phyloP scores from a whole-genome alignment of 1,284 basidiomycete species.

The Butyriboletus appendiculatus region DNA sequence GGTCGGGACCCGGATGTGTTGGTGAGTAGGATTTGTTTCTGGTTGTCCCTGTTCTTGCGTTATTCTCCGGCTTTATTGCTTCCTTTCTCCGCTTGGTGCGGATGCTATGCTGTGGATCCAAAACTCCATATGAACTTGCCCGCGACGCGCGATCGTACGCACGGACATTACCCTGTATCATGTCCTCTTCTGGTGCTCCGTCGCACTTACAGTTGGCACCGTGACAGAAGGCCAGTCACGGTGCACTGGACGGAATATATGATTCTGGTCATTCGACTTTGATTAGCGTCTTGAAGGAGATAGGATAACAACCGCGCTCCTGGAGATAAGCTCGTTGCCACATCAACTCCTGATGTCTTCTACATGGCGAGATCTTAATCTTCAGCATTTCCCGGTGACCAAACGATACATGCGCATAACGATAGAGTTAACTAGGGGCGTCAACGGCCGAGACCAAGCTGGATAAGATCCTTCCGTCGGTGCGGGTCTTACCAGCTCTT shows the following conservation, averaged over 20 bases:
- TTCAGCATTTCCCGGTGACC: not conserved
- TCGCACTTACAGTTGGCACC: not conserved
- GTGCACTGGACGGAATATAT: not conserved
- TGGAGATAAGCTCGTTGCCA: not conserved
- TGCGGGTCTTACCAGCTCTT: constrained; percentile 3
- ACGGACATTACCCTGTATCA: not conserved
- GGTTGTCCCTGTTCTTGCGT: not conserved
- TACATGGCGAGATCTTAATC: not conserved
- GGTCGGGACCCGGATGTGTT: constrained; percentile 75
- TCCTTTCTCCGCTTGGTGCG: not conserved
- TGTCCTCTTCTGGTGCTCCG: not conserved
- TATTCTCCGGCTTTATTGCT: not conserved
- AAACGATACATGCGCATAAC: not conserved
- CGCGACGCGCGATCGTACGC: not conserved
- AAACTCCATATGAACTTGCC: not conserved
- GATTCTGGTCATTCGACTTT: not conserved
- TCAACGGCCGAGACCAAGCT: not conserved
- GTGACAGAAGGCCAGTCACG: not conserved
- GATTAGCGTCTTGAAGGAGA: not conserved
- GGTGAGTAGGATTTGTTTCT: constrained; percentile 47
- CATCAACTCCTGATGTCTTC: not conserved
- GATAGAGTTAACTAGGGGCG: not conserved
- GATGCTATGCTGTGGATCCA: too few species aligned
- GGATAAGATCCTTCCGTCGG: constrained; percentile 27
- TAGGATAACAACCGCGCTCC: not conserved